Evolutionary conservation across 164 flowering plant species (phyloP), one percentile per base, ranked within the genome.

Genomic region (Amborella trichopoda): DNA sequence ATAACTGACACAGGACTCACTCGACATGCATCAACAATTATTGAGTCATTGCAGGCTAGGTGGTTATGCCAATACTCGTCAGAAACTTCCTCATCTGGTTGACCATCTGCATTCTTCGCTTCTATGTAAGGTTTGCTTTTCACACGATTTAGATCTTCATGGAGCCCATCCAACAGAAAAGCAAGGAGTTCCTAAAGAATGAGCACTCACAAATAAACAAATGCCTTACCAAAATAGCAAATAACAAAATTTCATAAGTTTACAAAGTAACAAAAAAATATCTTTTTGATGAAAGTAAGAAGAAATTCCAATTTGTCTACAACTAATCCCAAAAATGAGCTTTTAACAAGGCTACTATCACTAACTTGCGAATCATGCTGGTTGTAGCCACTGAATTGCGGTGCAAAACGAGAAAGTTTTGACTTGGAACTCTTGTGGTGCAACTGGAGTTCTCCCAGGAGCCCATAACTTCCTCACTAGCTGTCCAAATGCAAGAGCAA

Each of bases 321-420:
- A n/a, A n/a, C n/a, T n/a, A n/a, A n/a, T n/a, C n/a, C n/a, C n/a
- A n/a, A n/a, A n/a, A n/a, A n/a, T n/a, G n/a, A n/a, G n/a, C n/a
- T n/a, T n/a, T n/a, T n/a, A n/a, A n/a, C n/a, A n/a, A n/a, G n/a
- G n/a, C n/a, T 18, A 23, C 28, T 13, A 44, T 56, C 30, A 68
- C 78, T 51, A 16, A 89, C 97, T 65, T 90, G 94, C 39, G 97
- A 85, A 81, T 90, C 97, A 65, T 90, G 97, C 56, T 85, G 97
- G 56, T 79, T 85, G 60, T 64, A 85, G 25, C 95, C 97, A 62
- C 79, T 74, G 53, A 90, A 90, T 46, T 90, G 94, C 40, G 94
- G 95, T 24, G 94, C 86, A 63, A 90, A 90, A 40, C 71, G 74
- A 63, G 83, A 71, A 55, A 89, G 81, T 48, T 72, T 79, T 26